Conservation (phyloP, 169 alveolate genomes). For the Plasmodium chabaudi region DNA sequence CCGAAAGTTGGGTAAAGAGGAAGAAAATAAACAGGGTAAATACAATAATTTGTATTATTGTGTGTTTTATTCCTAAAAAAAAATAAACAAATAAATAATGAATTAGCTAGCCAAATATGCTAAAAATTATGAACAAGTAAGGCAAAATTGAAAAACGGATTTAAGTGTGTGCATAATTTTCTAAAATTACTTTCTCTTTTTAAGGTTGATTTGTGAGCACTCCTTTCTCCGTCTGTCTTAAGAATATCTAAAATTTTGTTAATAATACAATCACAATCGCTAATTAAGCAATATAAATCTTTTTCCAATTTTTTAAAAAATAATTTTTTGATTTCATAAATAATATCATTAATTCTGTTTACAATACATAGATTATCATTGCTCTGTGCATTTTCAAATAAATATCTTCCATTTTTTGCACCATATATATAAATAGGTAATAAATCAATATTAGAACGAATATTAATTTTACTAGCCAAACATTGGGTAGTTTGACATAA, state of each 20-base stretch:
- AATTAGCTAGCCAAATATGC: neutral
- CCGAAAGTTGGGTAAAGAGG: constrained; percentile 40
- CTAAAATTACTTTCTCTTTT: constrained; percentile 31
- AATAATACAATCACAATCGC: constrained; percentile 48
- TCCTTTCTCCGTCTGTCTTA: constrained; percentile 51
- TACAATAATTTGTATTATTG: constrained; percentile 30
- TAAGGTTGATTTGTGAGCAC: constrained; percentile 34
- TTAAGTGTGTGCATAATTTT: neutral
- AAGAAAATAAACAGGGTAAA: constrained; percentile 10
- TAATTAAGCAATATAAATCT: constrained; percentile 45
- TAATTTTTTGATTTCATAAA: constrained; percentile 50
- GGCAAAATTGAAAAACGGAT: neutral
- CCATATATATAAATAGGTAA: constrained; percentile 78
- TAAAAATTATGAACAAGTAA: neutral
- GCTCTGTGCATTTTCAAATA: constrained; percentile 28
- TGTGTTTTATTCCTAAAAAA: constrained; percentile 48
- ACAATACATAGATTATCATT: constrained; percentile 46
- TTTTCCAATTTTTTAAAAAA: constrained; percentile 57
- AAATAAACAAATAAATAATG: neutral
- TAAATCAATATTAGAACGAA: constrained; percentile 76
- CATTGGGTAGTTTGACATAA: constrained; percentile 81
- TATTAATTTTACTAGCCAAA: constrained; percentile 68
- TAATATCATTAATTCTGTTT: constrained; percentile 47
- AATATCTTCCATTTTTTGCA: constrained; percentile 77
- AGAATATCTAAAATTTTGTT: constrained; percentile 42